Percentiles rank a stretch among this genome's conserved stretches.
Conservation (phyloP, 345 rosid species). For the Ceriops zippeliana region DNA sequence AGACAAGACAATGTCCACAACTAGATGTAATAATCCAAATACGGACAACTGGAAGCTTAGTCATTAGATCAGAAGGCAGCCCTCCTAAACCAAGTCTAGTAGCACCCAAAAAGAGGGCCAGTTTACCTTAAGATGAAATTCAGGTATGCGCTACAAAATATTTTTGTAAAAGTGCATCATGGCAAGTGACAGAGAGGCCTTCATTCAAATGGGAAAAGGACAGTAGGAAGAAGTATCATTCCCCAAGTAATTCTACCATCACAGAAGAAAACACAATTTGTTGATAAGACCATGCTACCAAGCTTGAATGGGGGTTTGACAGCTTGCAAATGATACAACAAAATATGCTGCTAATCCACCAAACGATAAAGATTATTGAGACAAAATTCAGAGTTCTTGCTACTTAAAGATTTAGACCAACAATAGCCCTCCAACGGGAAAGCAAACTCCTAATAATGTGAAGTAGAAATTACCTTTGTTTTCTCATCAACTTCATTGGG, state of each 20-base stretch:
- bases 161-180: neutral
- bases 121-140: slow-evolving; percentile 4
- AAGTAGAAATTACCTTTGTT: slow-evolving; percentile 43
- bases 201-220: slow-evolving; percentile 1
- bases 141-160: neutral
- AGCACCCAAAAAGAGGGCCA: slow-evolving; percentile 10
- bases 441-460: neutral
- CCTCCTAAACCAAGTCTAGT: slow-evolving; percentile 3
- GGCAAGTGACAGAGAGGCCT: neutral
- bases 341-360: neutral
- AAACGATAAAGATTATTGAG: neutral
- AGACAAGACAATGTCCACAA: slow-evolving; percentile 2
- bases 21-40: neutral
- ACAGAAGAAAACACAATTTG: too few species aligned
- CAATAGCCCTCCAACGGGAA: slow-evolving; percentile 4
- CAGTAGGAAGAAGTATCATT: too few species aligned
- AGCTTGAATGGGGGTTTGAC: neutral
- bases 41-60: slow-evolving; percentile 1
- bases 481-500: slow-evolving; percentile 32
- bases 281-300: too few species aligned
- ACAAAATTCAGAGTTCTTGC: neutral
- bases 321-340: neutral
- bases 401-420: neutral
- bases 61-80: slow-evolving; percentile 8
- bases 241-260: too few species aligned